Conservation (phyloP, 192 early-diverging fungal species). For the Backusella australiensis region DNA sequence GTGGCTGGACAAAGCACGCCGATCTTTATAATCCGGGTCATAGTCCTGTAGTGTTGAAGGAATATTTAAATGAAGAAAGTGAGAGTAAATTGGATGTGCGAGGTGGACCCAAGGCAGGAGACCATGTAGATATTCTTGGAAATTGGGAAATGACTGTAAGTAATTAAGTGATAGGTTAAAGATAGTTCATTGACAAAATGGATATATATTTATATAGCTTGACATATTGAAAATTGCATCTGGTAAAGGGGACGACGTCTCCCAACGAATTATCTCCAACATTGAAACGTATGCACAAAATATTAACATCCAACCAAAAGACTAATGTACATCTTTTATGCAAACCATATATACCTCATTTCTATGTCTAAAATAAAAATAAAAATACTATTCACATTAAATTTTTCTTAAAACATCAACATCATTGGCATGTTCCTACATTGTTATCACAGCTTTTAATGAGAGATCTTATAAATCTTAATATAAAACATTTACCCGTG, state of each 20-base stretch:
- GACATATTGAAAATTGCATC: conserved; percentile 26
- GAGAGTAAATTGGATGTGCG: conserved; percentile 62
- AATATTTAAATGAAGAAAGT: conserved; percentile 59
- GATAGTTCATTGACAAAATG: not conserved
- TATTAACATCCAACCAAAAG: not conserved
- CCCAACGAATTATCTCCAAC: conserved; percentile 21
- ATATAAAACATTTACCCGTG: too few relatives aligned
- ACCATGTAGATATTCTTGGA: conserved; percentile 88
- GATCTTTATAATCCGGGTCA: conserved; percentile 76
- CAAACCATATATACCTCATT: not conserved
- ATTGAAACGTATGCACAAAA: conserved; percentile 8
- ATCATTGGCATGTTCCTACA: too few relatives aligned
- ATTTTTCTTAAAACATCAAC: too few relatives aligned
- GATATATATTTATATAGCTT: not conserved
- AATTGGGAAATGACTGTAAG: conserved; percentile 65
- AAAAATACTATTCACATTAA: too few relatives aligned
- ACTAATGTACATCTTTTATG: not conserved
- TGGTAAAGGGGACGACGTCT: conserved; percentile 9
- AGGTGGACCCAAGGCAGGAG: conserved; percentile 70
- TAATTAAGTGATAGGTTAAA: not conserved
- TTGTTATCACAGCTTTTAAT: too few relatives aligned
- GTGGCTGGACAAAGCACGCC: conserved; percentile 69
- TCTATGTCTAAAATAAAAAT: too few relatives aligned
- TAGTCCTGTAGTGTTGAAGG: conserved; percentile 65
- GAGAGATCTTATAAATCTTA: too few relatives aligned